These are phyloP conservation scores for Acorus gramineus DNA, from an alignment of 106 monocot species.

Conservation along the genomic window DNA sequence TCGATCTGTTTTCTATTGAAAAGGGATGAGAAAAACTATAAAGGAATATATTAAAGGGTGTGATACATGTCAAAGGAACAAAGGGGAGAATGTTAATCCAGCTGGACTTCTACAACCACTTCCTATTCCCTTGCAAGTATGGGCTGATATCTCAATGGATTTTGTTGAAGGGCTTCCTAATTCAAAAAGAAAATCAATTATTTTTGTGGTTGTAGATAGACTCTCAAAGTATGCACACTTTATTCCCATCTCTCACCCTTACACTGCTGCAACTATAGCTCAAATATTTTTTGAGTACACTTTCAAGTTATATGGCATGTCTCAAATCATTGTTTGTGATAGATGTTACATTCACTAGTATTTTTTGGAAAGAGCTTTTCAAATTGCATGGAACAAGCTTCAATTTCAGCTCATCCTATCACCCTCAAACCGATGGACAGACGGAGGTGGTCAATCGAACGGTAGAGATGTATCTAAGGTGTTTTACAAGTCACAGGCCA, in stretches of 20 bases:
- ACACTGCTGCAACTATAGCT: not conserved
- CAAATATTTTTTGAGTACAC: no score
- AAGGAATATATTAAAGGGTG: not conserved
- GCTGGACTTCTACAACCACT: not conserved
- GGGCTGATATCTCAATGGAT: not conserved
- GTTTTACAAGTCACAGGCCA: no score
- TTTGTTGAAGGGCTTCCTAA: not conserved
- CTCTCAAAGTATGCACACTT: not conserved
- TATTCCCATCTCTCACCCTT: not conserved
- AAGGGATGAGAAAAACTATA: not conserved
- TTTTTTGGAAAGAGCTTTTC: not conserved
- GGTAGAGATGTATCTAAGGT: not conserved
- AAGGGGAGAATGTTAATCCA: not conserved
- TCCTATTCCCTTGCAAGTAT: not conserved
- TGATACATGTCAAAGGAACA: not conserved
- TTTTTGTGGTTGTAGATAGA: constrained; percentile 1
- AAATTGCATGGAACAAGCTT: not conserved
- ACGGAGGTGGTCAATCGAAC: not conserved
- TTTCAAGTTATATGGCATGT: no score
- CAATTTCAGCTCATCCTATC: not conserved
- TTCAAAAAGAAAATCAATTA: not conserved
- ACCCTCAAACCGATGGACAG: not conserved
- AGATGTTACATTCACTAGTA: not conserved
- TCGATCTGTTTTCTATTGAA: not conserved
- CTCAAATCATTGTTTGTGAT: not conserved